Evolutionary conservation across 2,329 filamentous ascomycete species (phyloP), one percentile per base, ranked within the genome.

Genomic region (Ramichloridium luteum): DNA sequence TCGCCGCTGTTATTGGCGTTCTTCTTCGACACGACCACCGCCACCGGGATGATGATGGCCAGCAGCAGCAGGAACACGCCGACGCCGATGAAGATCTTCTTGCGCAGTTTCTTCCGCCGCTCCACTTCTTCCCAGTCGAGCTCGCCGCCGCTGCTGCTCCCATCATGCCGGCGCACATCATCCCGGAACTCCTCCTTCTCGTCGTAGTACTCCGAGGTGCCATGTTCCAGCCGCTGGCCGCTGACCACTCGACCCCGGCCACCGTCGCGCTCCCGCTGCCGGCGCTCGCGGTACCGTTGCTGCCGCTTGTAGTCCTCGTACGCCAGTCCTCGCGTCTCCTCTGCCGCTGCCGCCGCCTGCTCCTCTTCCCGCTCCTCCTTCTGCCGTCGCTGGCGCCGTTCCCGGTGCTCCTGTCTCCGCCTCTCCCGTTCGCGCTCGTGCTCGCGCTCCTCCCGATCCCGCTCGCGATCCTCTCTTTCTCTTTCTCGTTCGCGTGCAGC

Each of bases 81-180:
- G 1, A 56, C 53, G 18, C 58, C 57, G 11, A 65, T 57, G 39
- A 46, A 44, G 33, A 51, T 48, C 41, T 74, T 67, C 46, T 71
- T 72, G 56, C 78, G 77, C n/a, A 45, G 53, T 46, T 55, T 63
- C 55, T 50, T 55, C 54, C 52, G 55, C 42, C 45, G 49, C 23
- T 54, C 48, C 16, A 59, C 54, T 31, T 61, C 58, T 30, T 60
- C 58, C 4, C 25, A 31, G 12, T 39, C 31, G 18, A 36, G 18
- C 13, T 56, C 51, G 16, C 55, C 49, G 29, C 45, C 50, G 20
- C 50, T 56, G 25, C 50, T 52, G 4, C 36, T 36, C 12, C 57
- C 56, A 31, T 59, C 60, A 38, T 59, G 48, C 35, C 57, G 54
- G 29, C 62, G 53, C 38, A 57, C 56, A 31, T 61, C 55, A 16